Conservation (phyloP, 441 rosid species). For the Flueggea neowawraea region DNA sequence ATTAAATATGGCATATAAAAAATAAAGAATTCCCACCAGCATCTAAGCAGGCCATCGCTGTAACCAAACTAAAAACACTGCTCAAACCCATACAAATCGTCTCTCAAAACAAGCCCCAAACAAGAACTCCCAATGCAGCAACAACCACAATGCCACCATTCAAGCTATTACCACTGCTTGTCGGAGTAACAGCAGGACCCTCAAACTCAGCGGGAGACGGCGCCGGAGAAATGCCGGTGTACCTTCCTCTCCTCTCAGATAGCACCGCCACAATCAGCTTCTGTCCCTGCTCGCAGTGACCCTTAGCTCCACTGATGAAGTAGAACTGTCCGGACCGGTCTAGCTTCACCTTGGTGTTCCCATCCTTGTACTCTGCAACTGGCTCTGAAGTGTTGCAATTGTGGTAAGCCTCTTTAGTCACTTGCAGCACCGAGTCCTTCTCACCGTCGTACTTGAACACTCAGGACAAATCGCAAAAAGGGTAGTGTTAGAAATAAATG, state of each 20-base stretch:
- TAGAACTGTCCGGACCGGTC: constrained; percentile 63
- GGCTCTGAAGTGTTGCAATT: constrained; percentile 66
- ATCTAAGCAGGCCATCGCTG: too few relatives aligned
- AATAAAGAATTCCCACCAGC: too few relatives aligned
- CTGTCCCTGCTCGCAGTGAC: constrained; percentile 79
- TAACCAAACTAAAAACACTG: background rate
- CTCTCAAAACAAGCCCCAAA: constrained; percentile 25
- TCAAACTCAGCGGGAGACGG: constrained; percentile 59
- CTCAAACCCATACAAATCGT: too few relatives aligned
- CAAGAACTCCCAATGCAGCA: constrained; percentile 16
- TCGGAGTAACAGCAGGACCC: constrained; percentile 68
- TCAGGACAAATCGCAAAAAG: constrained; percentile 9
- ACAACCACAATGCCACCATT: constrained; percentile 19
- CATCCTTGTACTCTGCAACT: constrained; percentile 56
- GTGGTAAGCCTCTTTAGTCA: constrained; percentile 55
- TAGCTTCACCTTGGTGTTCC: constrained; percentile 69
- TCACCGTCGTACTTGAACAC: constrained; percentile 76
- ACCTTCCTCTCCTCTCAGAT: constrained; percentile 9
- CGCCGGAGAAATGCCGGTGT: constrained; percentile 57
- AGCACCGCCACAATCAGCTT: constrained; percentile 59
- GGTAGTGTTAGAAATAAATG: background rate
- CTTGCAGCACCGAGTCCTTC: constrained; percentile 75
- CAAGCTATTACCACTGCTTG: constrained; percentile 36
- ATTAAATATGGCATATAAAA: too few relatives aligned
- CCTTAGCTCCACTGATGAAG: constrained; percentile 82